phyloP scores from a whole-genome alignment of 805 yeast species.

The Pichia membranifaciens region DNA sequence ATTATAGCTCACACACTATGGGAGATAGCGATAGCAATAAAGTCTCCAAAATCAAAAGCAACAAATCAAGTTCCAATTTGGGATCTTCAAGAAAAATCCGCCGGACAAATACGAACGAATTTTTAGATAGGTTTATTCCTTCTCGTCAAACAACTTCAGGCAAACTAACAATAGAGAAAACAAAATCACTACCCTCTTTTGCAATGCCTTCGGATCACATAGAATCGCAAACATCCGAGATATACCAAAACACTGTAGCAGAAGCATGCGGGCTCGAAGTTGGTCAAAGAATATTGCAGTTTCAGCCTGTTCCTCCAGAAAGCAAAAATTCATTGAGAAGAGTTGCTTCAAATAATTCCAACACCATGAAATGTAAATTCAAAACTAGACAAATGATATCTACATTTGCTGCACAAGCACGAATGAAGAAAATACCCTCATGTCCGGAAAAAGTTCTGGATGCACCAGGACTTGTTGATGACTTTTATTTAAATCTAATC shows the following conservation, averaged over 20 bases:
- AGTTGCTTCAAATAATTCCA: slow-evolving; percentile 16
- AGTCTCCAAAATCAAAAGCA: neutral
- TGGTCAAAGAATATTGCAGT: slow-evolving; percentile 77
- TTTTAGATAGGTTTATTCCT: slow-evolving; percentile 56
- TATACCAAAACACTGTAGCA: slow-evolving; percentile 78
- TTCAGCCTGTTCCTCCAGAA: slow-evolving; percentile 82
- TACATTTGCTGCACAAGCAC: slow-evolving; percentile 50
- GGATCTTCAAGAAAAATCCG: slow-evolving; percentile 26
- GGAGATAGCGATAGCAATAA: neutral
- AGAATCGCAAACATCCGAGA: slow-evolving; percentile 46
- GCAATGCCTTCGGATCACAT: slow-evolving; percentile 49
- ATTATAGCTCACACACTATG: too few relatives aligned
- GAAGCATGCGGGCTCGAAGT: slow-evolving; percentile 89
- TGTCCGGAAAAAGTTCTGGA: slow-evolving; percentile 91
- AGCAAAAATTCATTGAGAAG: slow-evolving; percentile 21
- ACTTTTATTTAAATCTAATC: slow-evolving; percentile 79
- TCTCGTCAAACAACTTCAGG: slow-evolving; percentile 46
- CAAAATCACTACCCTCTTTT: slow-evolving; percentile 26
- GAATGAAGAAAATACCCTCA: slow-evolving; percentile 73
- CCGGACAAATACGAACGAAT: slow-evolving; percentile 32
- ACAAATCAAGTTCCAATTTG: slow-evolving; percentile 6
- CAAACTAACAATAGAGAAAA: slow-evolving; percentile 35
- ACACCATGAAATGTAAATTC: slow-evolving; percentile 12
- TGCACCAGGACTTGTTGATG: slow-evolving; percentile 93
- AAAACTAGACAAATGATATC: slow-evolving; percentile 24